Evolutionary conservation across 768 basidiomycete species (phyloP), one percentile per base, ranked within the genome.

Genomic region (Pholiota conissans): DNA sequence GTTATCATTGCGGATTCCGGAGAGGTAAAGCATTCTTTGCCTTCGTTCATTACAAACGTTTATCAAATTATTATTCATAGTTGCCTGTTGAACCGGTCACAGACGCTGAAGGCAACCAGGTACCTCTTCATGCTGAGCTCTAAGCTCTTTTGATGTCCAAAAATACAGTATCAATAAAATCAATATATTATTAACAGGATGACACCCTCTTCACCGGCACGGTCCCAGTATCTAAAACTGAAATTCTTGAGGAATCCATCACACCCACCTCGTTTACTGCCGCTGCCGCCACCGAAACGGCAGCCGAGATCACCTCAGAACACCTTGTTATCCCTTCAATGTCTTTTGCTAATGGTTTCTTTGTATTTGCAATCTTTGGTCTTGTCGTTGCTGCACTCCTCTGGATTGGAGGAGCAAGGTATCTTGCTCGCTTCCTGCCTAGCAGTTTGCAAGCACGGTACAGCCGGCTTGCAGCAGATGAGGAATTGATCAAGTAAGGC

Each of bases 111-210:
- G 90, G 87, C 69, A 88, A 91, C 60, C 79, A 96, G 92, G 93
- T 96, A 86, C 95, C 94, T 75, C 74, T 91, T 67, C 93, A 86
- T 70, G 90, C 84, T 84, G 96, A 98, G 85, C 93, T 98, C 71
- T 98, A 84, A 87, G 77, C 76, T 72, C 68, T 63, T 55, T 70
- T 60, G 71, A 63, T 60, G 62, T 65, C 70, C 73, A 29, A 75
- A 69, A 69, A 61, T 71, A 57, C 71, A 68, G 73, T 79, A 74
- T 74, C 69, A 82, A 85, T 84, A 80, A 80, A 80, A 76, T 76
- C 66, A 66, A 71, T 74, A 68, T 78, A 67, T 80, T 78, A 65
- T 76, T 70, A 65, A 77, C 76, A 84, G 80, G 81, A 76, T 63
- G 48, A 58, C 45, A 52, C 63, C 57, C 30, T 55, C 24, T 39